These are phyloP conservation scores for Cyclocybe cylindracea DNA, from an alignment of 768 basidiomycete genomes.

Conservation along the genomic window DNA sequence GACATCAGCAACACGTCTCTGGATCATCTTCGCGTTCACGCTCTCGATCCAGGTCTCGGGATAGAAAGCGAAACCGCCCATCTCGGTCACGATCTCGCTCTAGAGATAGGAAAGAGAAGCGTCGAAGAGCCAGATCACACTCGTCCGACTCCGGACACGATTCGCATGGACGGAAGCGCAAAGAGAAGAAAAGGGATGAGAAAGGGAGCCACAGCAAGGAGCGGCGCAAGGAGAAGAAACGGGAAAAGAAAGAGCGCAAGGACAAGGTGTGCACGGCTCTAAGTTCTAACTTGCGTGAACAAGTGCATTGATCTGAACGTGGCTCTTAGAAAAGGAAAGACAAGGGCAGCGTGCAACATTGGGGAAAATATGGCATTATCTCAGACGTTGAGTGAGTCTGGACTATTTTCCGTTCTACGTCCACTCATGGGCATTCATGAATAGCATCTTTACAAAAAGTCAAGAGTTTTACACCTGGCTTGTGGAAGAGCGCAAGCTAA, in stretches of 20 bases:
- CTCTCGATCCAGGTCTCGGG: slow-evolving; percentile 34
- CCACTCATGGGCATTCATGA: neutral
- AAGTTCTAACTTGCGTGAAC: slow-evolving; percentile 1
- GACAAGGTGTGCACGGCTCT: slow-evolving; percentile 40
- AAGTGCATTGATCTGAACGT: neutral
- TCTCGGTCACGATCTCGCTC: slow-evolving; percentile 33
- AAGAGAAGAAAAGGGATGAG: slow-evolving; percentile 48
- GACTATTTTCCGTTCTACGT: slow-evolving; percentile 1
- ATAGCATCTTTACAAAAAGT: slow-evolving; percentile 78
- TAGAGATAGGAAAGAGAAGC: slow-evolving; percentile 22
- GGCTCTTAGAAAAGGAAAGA: slow-evolving; percentile 54
- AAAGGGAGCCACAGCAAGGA: slow-evolving; percentile 46
- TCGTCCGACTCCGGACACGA: slow-evolving; percentile 41
- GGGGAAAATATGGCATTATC: slow-evolving; percentile 92
- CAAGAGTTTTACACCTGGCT: slow-evolving; percentile 92
- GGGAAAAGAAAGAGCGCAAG: slow-evolving; percentile 73
- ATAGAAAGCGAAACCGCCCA: slow-evolving; percentile 11
- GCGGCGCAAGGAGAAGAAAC: slow-evolving; percentile 50
- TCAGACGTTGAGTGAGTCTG: slow-evolving; percentile 80
- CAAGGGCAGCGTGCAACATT: slow-evolving; percentile 59
- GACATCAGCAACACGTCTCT: slow-evolving; percentile 25
- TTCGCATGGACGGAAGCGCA: slow-evolving; percentile 46
- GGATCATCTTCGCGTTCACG: slow-evolving; percentile 23
- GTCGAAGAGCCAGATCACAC: slow-evolving; percentile 34
- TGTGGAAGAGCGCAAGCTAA: slow-evolving; percentile 88